phyloP scores from a whole-genome alignment of 2,329 filamentous ascomycete genomes.

The Zasmidium cellare region DNA sequence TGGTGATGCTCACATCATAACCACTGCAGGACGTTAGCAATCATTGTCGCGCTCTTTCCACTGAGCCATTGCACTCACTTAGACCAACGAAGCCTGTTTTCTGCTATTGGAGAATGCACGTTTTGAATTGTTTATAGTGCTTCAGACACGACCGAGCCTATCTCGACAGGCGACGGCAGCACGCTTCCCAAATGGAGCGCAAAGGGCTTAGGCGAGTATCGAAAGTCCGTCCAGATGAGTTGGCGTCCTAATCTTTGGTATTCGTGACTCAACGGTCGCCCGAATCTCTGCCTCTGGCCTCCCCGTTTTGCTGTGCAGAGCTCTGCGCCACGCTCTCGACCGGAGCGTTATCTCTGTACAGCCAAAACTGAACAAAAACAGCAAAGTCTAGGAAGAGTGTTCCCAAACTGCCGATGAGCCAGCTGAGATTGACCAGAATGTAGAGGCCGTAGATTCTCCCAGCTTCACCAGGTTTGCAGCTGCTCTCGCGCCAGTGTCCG shows the following conservation, averaged over 20 bases:
- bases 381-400: slow-evolving; percentile 81
- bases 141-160: background rate
- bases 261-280: background rate
- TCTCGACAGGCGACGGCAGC: background rate
- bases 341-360: slow-evolving; percentile 62
- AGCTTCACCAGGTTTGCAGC: slow-evolving; percentile 67
- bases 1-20: slow-evolving; percentile 17
- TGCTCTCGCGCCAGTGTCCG: slow-evolving; percentile 35
- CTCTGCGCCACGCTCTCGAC: slow-evolving; percentile 13
- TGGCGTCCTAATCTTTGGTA: background rate
- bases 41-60: background rate
- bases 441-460: slow-evolving; percentile 71
- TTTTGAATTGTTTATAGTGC: slow-evolving; percentile 6
- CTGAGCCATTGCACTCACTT: slow-evolving; percentile 10
- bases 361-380: slow-evolving; percentile 89
- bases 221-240: background rate
- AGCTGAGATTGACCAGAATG: slow-evolving; percentile 85
- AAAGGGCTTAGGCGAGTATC: background rate
- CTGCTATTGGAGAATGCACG: background rate
- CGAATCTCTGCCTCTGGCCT: slow-evolving; percentile 30
- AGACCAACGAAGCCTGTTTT: background rate
- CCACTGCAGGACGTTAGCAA: slow-evolving; percentile 10
- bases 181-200: background rate
- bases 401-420: slow-evolving; percentile 85
- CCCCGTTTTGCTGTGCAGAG: slow-evolving; percentile 14